Percentiles rank a stretch among this genome's conserved stretches.
Evolutionary conservation across 805 yeast species (phyloP).

Genomic region (Kodamaea kakaduensis): DNA sequence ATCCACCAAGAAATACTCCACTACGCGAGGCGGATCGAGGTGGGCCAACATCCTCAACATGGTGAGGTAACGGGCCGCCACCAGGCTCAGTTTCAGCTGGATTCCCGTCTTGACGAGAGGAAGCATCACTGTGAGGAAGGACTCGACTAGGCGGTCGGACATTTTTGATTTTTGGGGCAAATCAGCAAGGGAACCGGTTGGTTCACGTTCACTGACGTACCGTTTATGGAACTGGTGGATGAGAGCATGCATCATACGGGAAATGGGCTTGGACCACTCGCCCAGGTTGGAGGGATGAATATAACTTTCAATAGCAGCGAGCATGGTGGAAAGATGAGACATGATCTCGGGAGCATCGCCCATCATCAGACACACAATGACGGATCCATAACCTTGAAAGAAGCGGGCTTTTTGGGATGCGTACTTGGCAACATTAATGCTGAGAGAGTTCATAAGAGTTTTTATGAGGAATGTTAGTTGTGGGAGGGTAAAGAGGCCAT

Average conservation of each 20-base stretch:
- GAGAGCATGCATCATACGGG: constrained; percentile 60
- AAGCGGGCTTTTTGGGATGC: constrained; percentile 39
- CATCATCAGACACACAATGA: constrained; percentile 58
- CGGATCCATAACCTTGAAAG: constrained; percentile 41
- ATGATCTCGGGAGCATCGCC: constrained; percentile 51
- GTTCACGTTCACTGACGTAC: constrained; percentile 44
- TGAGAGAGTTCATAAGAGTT: constrained; percentile 42
- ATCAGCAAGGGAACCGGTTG: constrained; percentile 21
- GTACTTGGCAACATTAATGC: constrained; percentile 46
- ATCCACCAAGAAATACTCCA: constrained; percentile 58
- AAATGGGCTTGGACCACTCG: constrained; percentile 72
- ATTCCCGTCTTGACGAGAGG: constrained; percentile 64
- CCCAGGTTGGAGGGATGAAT: constrained; percentile 94
- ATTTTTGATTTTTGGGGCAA: constrained; percentile 33
- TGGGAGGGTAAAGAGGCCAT: constrained; percentile 59
- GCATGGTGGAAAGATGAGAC: constrained; percentile 48
- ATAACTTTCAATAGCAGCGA: constrained; percentile 74
- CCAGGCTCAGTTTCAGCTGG: constrained; percentile 64
- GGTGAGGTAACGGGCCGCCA: constrained; percentile 54
- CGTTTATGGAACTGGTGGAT: constrained; percentile 60
- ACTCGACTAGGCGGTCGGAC: constrained; percentile 27
- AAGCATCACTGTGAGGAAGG: constrained; percentile 50
- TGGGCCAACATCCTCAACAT: constrained; percentile 62
- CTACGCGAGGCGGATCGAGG: constrained; percentile 50
- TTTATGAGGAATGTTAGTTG: constrained; percentile 64